Conservation (phyloP, 2,329 filamentous ascomycete genomes). For the Cordyceps javanica region DNA sequence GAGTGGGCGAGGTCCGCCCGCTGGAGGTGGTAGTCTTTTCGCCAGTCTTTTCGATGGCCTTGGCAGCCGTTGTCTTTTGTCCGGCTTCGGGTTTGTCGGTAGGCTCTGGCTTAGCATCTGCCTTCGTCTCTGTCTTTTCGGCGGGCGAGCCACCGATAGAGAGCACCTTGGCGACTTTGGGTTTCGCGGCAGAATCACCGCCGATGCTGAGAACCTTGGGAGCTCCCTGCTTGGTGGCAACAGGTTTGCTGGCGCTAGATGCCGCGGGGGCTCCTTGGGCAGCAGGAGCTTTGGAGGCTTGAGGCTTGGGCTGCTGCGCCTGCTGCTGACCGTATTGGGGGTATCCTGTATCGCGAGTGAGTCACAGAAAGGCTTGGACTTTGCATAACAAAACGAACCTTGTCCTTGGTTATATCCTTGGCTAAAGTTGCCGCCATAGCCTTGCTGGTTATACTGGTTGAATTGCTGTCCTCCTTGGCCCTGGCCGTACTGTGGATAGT, state of each 20-base stretch:
- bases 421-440: constrained; percentile 45
- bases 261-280: constrained; percentile 38
- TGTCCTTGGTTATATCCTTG: constrained; percentile 45
- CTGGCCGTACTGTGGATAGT: constrained; percentile 54
- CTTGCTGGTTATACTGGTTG: constrained; percentile 42
- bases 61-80: constrained; percentile 76
- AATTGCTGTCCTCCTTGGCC: constrained; percentile 24
- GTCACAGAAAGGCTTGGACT: not conserved
- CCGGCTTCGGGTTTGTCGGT: constrained; percentile 58
- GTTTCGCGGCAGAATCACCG: constrained; percentile 47
- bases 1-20: constrained; percentile 73
- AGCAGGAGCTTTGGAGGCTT: constrained; percentile 36
- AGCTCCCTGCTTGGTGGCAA: constrained; percentile 51
- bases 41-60: constrained; percentile 88
- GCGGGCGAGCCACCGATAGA: constrained; percentile 33
- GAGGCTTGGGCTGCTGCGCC: constrained; percentile 34
- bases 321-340: constrained; percentile 46
- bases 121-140: constrained; percentile 37
- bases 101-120: constrained; percentile 45
- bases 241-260: constrained; percentile 48
- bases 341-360: constrained; percentile 37
- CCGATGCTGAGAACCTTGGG: constrained; percentile 77
- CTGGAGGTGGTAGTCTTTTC: constrained; percentile 48
- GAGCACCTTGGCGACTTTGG: constrained; percentile 40
- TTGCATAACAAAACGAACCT: constrained; percentile 24